These are phyloP conservation scores for Fusarium sp. DNA, from an alignment of 2,329 filamentous ascomycete species.

Conservation along the genomic window DNA sequence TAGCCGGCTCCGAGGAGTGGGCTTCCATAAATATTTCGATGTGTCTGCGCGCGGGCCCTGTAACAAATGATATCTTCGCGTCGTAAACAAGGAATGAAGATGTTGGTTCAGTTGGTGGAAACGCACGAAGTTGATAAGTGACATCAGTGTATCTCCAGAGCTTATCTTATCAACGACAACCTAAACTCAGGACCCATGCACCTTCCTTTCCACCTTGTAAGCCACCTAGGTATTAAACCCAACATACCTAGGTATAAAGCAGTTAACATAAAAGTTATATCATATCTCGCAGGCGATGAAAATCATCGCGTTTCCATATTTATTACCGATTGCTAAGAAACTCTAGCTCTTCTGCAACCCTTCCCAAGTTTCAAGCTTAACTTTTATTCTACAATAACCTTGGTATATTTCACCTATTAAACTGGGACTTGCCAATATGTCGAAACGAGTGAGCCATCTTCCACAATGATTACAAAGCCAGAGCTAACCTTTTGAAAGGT, in stretches of 20 bases:
- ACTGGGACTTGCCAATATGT: slow-evolving; percentile 37
- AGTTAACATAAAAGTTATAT: slow-evolving; percentile 13
- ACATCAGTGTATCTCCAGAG: slow-evolving; percentile 18
- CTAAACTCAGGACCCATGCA: background rate
- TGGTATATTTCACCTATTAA: background rate
- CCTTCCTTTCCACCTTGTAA: background rate
- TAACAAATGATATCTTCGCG: background rate
- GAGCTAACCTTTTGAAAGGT: slow-evolving; percentile 53
- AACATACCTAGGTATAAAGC: background rate
- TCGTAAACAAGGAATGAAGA: background rate
- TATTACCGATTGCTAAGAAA: background rate
- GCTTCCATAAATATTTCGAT: slow-evolving; percentile 29
- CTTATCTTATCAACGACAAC: slow-evolving; percentile 31
- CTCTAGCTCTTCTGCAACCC: background rate
- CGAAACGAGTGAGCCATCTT: slow-evolving; percentile 46
- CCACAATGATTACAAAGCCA: background rate
- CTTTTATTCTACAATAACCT: background rate
- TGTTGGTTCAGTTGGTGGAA: background rate
- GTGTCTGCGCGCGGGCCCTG: background rate
- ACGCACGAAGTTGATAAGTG: slow-evolving; percentile 1
- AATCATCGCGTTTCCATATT: background rate
- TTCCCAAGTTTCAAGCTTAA: background rate
- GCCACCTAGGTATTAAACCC: background rate
- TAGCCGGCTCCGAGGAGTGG: slow-evolving; percentile 3
- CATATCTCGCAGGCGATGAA: background rate